A percentile compares a stretch with the other conserved stretches of the same genome.
Conservation (phyloP, 148 eudicot genomes). For the Vaccinium vitisidaea region DNA sequence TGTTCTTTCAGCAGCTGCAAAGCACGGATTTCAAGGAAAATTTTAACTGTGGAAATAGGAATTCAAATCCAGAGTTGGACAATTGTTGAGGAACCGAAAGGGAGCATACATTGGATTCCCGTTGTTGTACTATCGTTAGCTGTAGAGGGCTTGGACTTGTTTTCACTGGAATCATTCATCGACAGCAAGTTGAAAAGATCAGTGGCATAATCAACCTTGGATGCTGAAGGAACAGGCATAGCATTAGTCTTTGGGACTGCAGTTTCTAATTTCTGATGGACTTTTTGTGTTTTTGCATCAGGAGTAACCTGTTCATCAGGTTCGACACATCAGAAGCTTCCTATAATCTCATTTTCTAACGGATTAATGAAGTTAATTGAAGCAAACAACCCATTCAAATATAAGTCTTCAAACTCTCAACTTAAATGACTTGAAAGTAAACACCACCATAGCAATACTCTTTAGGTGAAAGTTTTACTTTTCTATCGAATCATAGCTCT, state of each 20-base stretch:
- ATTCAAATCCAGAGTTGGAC: not conserved
- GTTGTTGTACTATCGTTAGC: conserved; percentile 82
- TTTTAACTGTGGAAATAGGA: not conserved
- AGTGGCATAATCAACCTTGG: conserved; percentile 86
- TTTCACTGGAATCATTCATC: conserved; percentile 67
- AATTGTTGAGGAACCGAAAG: not conserved
- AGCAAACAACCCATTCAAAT: not conserved
- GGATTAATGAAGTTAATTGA: not conserved
- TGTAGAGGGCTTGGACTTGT: conserved; percentile 45
- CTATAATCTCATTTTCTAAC: not conserved
- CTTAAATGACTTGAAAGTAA: not conserved
- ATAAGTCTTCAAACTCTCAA: not conserved
- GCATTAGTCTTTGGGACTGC: conserved; percentile 21
- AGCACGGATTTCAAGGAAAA: not conserved
- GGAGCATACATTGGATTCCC: conserved; percentile 79
- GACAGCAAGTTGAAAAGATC: conserved; percentile 96
- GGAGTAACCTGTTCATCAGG: conserved; percentile 46
- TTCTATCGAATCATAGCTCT: not conserved
- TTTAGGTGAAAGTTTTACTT: not conserved
- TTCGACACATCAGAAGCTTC: conserved; percentile 8
- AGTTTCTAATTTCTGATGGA: conserved; percentile 51
- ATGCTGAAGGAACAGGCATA: conserved; percentile 31
- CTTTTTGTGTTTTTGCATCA: conserved; percentile 44
- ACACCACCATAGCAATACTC: not conserved
- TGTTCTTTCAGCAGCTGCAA: conserved; percentile 69